These are phyloP conservation scores for Lactarius evosmus DNA, from an alignment of 768 basidiomycete species.

Conservation along the genomic window DNA sequence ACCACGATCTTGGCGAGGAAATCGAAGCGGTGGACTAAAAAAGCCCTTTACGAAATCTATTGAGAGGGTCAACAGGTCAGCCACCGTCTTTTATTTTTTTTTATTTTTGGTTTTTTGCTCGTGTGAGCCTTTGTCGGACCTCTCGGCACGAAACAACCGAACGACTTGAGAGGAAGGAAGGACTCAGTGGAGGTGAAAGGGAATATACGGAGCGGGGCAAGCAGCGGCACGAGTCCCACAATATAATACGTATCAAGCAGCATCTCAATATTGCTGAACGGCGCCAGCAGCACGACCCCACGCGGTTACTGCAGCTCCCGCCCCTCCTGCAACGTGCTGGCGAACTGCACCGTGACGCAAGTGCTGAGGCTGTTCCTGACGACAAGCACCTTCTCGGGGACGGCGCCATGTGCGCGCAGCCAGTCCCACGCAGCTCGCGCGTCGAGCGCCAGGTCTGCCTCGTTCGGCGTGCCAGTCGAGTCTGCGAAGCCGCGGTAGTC, in stretches of 20 bases:
- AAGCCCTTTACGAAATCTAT: slow-evolving; percentile 54
- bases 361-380: slow-evolving; percentile 90
- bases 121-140: not conserved
- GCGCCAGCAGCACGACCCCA: slow-evolving; percentile 42
- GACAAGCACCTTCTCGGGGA: slow-evolving; percentile 59
- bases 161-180: not conserved
- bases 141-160: not conserved
- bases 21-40: slow-evolving; percentile 56
- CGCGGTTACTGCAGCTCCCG: slow-evolving; percentile 34
- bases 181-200: slow-evolving; percentile 63
- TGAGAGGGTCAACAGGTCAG: not conserved
- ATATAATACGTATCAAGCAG: slow-evolving; percentile 68
- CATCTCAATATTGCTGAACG: slow-evolving; percentile 38
- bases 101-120: not conserved
- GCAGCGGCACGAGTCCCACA: slow-evolving; percentile 62
- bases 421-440: slow-evolving; percentile 81
- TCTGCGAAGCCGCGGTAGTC: slow-evolving; percentile 95
- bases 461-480: slow-evolving; percentile 73
- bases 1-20: slow-evolving; percentile 61
- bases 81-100: not conserved
- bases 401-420: slow-evolving; percentile 57
- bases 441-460: slow-evolving; percentile 68
- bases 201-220: slow-evolving; percentile 65
- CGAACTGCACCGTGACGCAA: slow-evolving; percentile 55
- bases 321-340: slow-evolving; percentile 38